Evolutionary conservation across 371 early-diverging fungal genomes (phyloP), one percentile per base, ranked within the genome.

Genomic region (Mortierella sp.): DNA sequence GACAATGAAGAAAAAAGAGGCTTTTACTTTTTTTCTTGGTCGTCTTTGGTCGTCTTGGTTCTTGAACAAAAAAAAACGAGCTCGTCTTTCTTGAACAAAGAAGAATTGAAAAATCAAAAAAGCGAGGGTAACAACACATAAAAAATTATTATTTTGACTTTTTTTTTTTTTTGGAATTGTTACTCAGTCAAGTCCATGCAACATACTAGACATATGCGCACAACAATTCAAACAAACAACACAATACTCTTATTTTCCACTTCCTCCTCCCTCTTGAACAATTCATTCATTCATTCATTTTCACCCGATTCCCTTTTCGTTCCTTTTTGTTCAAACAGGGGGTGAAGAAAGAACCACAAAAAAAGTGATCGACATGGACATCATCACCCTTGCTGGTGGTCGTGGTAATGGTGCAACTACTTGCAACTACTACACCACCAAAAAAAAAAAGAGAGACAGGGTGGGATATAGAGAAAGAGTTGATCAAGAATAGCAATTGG

Each of bases 161-260:
- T 43, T 40, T n/a, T 69, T 44, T 70, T n/a, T 34, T 34, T 61
- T n/a, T 45, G 41, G 55, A 39, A 24, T 41, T 52, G 39, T 55
- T 43, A 69, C 19, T 53, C 69, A 69, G 40, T 69, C 68, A 4
- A 45, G n/a, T n/a, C n/a, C n/a, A n/a, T n/a, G n/a, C n/a, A n/a
- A n/a, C 55, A 55, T 5, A 4, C 55, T 13, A 14, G 4, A 7
- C 55, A 14, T 14, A 55, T 16, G 6, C 48, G n/a, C 48, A 22
- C 48, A 48, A 16, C 16, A 16, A 48, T n/a, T 22, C 48, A 22
- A 45, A 19, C 19, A 45, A 45, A 16, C 45, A 45, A 16, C 45
- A 16, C 52, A 53, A 24, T 53, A 24, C 24, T 52, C 26, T 47
- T 47, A 47, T 47, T 47, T n/a, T n/a, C n/a, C n/a, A n/a, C 2